A percentile compares a stretch with the other conserved stretches of the same genome.
These are phyloP conservation scores for Croton laevigatus DNA, from an alignment of 441 rosid genomes.

Conservation along the genomic window DNA sequence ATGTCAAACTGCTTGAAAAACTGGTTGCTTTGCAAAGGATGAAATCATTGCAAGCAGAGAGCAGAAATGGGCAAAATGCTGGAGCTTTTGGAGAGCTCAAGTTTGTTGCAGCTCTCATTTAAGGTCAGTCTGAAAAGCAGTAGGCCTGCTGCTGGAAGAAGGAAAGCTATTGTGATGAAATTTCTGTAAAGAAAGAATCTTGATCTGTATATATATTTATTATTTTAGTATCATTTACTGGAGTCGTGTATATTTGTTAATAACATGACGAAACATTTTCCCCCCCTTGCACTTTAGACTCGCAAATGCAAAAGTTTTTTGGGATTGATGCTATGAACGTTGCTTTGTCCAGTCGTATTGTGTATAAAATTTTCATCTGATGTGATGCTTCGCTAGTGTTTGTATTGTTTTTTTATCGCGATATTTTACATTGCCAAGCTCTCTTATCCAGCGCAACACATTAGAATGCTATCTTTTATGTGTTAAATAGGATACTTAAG, in stretches of 20 bases:
- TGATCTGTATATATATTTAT: slow-evolving; percentile 21
- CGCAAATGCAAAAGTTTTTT: slow-evolving; percentile 8
- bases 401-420: neutral
- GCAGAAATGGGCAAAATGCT: slow-evolving; percentile 10
- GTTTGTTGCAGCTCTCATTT: slow-evolving; percentile 16
- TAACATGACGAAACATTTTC: neutral
- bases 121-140: slow-evolving; percentile 27
- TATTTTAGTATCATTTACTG: neutral
- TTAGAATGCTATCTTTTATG: neutral
- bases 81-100: slow-evolving; percentile 5
- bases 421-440: neutral
- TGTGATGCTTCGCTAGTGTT: neutral
- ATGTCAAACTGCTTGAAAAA: neutral
- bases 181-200: slow-evolving; percentile 15
- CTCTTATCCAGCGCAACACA: neutral
- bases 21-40: slow-evolving; percentile 5
- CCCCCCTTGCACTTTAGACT: slow-evolving; percentile 10
- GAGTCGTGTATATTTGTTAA: neutral
- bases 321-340: neutral
- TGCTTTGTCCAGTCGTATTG: neutral
- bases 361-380: neutral
- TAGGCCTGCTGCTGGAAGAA: slow-evolving; percentile 9
- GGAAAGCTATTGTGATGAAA: slow-evolving; percentile 19
- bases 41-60: slow-evolving; percentile 17
- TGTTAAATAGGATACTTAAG: too few species aligned